phyloP scores from a whole-genome alignment of 805 yeast genomes.

The Blastobotrys americana region DNA sequence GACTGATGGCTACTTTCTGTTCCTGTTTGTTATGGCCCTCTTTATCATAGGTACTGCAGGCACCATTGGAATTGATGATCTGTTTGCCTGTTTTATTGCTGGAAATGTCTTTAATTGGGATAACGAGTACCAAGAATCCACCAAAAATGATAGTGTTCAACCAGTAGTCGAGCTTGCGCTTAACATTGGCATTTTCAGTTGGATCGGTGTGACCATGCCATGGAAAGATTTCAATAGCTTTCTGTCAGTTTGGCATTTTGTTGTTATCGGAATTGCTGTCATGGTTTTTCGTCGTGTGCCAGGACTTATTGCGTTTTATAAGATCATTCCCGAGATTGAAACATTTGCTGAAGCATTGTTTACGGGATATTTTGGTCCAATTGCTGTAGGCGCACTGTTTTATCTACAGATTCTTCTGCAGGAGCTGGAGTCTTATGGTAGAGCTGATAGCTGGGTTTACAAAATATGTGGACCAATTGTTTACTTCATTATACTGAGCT shows the following conservation, averaged over 20 bases:
- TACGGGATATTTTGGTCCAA: conserved; percentile 72
- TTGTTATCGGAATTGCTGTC: conserved; percentile 29
- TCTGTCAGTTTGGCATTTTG: conserved; percentile 30
- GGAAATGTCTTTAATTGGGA: conserved; percentile 72
- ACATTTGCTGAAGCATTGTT: conserved; percentile 63
- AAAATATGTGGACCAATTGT: conserved; percentile 59
- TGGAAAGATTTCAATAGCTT: conserved; percentile 52
- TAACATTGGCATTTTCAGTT: conserved; percentile 60
- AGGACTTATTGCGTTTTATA: conserved; percentile 39
- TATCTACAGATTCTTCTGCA: conserved; percentile 41
- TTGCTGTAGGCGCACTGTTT: conserved; percentile 64
- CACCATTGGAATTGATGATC: conserved; percentile 62
- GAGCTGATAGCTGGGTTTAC: conserved; percentile 34
- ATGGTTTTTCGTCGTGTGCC: conserved; percentile 33
- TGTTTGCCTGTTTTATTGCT: conserved; percentile 64
- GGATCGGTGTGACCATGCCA: conserved; percentile 64
- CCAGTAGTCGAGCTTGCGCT: conserved; percentile 58
- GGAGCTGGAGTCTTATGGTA: conserved; percentile 29
- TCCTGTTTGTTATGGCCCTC: conserved; percentile 46
- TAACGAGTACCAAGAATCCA: conserved; percentile 53
- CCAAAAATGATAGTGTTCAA: conserved; percentile 56
- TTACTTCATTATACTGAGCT: conserved; percentile 60
- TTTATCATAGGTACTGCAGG: conserved; percentile 58
- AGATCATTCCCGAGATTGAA: conserved; percentile 52
- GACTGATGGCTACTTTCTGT: conserved; percentile 52